phyloP scores from a whole-genome alignment of 1,284 basidiomycete genomes.

The Naganishia liquefaciens region DNA sequence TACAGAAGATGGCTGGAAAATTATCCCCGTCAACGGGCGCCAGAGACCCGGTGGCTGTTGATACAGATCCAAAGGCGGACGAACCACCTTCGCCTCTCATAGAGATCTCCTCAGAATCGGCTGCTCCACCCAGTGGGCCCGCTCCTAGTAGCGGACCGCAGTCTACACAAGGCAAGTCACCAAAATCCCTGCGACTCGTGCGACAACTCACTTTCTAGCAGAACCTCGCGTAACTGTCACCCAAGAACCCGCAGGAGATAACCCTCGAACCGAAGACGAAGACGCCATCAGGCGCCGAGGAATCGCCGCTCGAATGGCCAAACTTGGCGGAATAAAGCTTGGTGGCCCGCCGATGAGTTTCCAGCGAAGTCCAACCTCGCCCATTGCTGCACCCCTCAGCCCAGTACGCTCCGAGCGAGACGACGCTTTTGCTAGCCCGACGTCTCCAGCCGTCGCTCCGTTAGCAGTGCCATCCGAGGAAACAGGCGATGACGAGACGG shows the following conservation, averaged over 20 bases:
- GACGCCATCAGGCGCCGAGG: conserved; percentile 70
- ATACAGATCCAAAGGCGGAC: neutral
- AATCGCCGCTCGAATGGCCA: conserved; percentile 85
- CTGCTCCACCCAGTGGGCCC: neutral
- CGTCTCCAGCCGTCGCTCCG: conserved; percentile 4
- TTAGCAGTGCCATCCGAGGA: conserved; percentile 7
- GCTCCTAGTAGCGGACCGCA: conserved; percentile 9
- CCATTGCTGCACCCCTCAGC: conserved; percentile 19
- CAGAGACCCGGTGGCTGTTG: too few species aligned
- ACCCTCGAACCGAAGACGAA: conserved; percentile 3
- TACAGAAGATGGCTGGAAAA: neutral
- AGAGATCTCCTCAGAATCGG: neutral
- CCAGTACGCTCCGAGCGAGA: neutral
- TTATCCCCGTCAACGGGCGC: too few species aligned
- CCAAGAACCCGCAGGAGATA: conserved; percentile 33
- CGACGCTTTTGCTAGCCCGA: conserved; percentile 6
- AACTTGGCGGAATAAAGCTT: conserved; percentile 78
- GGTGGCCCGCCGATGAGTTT: conserved; percentile 58
- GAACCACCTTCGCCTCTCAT: conserved; percentile 11
- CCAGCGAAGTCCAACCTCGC: conserved; percentile 22
- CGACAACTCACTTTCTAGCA: neutral
- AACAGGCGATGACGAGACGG: conserved; percentile 46
- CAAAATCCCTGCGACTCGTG: neutral
- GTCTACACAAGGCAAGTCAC: conserved; percentile 1
- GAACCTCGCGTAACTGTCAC: conserved; percentile 1